Base-by-base conservation (phyloP, 768 basidiomycete species). In the Phanerodontia chrysosporium region DNA sequence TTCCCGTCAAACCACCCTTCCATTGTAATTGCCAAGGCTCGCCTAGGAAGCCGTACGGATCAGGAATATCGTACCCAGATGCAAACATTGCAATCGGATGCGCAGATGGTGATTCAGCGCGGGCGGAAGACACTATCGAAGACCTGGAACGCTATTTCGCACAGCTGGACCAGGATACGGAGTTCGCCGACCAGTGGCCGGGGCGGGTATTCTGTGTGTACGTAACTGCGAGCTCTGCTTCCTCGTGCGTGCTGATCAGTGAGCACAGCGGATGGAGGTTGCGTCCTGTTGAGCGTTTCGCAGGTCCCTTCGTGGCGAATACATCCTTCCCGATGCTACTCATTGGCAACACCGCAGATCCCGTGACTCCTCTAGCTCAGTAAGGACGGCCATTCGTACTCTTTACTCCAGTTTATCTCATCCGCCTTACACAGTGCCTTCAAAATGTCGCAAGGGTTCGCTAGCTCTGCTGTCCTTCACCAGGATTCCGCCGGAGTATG, bases 291-390 rank as follows among this genome's bases (percentile, higher is more conserved):
- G 49, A 51, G 28, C 49, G 49, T 3, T 51, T 51, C 21, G 49
- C 39, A 60, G 62, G 58, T 1, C 49, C 62, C 9, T 61, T 57
- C 55, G 32, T 25, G 13, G 60, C 51, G 2, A 65, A 70, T 46
- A 71, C 70, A 1, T 67, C 67, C 52, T 66, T 60, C 57, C 69
- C 69, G 12, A 32, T 71, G 14, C 58, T 71, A 2, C 27, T 71
- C 18, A 61, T 69, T 21, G 66, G 69, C 6, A 70, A 67, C 39
- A 69, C 64, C 4, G 66, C 66, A 30, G 68, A 67, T 66, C 58
- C 58, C 24, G 51, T 55, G 10, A 56, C 48, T 12, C 60, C 62
- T 10, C 55, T 67, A 18, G 48, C 36, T 21, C 44, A 54, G 63
- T 64, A 49, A 49, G 48, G 39, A 13, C 35, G 32, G 32, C 32